A percentile compares a stretch with the other conserved stretches of the same genome.
Evolutionary conservation across 371 early-diverging fungal genomes (phyloP).

Genomic region (Catenaria anguillulae): DNA sequence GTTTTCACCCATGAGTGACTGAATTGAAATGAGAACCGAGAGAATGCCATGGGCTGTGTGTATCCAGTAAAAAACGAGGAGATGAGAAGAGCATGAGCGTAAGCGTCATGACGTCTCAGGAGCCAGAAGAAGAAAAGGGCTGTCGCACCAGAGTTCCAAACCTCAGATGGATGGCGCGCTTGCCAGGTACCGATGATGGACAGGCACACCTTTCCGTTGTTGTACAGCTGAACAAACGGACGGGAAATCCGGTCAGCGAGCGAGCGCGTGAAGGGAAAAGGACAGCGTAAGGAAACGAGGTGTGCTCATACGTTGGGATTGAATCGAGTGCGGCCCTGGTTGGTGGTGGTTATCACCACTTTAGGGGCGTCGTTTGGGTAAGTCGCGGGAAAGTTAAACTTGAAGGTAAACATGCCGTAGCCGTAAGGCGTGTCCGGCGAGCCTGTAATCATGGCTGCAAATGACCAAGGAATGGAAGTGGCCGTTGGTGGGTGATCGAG

Average conservation of each 20-base stretch:
- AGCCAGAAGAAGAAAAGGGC: too few species aligned
- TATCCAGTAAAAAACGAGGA: too few species aligned
- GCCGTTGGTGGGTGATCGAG: too few species aligned
- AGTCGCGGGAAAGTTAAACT: conserved; percentile 29
- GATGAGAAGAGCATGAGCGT: too few species aligned
- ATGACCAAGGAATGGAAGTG: conserved; percentile 2
- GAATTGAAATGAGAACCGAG: conserved; percentile 29
- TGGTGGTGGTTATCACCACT: conserved; percentile 38
- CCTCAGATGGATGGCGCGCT: conserved; percentile 31
- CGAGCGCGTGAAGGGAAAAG: too few species aligned
- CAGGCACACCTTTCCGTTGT: conserved; percentile 42
- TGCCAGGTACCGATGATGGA: conserved; percentile 34
- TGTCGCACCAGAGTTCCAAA: conserved; percentile 24
- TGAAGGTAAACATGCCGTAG: conserved; percentile 29
- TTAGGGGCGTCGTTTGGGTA: conserved; percentile 38
- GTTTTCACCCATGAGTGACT: conserved; percentile 35
- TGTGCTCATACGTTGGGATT: conserved; percentile 40
- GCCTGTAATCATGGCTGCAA: conserved; percentile 38
- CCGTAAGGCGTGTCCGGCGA: conserved; percentile 34
- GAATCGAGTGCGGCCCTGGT: conserved; percentile 30
- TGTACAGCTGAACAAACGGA: conserved; percentile 19
- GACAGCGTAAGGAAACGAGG: too few species aligned
- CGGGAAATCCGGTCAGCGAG: too few species aligned
- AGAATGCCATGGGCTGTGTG: conserved; percentile 20
- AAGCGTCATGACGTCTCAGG: too few species aligned